These are phyloP conservation scores for Aspergillus proliferans DNA, from an alignment of 2,329 filamentous ascomycete species.

Conservation along the genomic window DNA sequence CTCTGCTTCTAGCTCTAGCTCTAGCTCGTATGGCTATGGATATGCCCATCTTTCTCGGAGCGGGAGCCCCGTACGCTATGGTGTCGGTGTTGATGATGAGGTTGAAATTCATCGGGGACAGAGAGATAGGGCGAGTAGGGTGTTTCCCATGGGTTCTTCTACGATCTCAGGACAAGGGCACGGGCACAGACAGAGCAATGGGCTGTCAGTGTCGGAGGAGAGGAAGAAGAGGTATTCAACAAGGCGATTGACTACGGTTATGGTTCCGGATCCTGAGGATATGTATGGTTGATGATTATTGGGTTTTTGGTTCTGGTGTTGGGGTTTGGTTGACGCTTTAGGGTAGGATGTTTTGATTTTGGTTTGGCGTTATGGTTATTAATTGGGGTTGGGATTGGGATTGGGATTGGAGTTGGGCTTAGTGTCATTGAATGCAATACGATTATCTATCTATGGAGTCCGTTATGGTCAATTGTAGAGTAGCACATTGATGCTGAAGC, in stretches of 20 bases:
- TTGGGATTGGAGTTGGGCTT: no score
- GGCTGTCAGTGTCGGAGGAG: background rate
- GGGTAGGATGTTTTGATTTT: background rate
- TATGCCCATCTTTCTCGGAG: no score
- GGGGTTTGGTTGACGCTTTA: background rate
- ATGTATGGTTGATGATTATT: constrained; percentile 22
- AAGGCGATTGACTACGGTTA: constrained; percentile 25
- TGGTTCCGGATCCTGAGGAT: constrained; percentile 34
- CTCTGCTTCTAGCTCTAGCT: background rate
- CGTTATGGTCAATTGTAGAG: no score
- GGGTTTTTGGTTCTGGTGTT: background rate
- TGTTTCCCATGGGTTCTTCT: background rate
- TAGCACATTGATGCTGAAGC: no score
- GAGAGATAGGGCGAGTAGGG: background rate
- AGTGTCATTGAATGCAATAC: no score
- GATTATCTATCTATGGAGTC: no score
- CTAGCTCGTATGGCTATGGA: no score
- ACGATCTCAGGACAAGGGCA: background rate
- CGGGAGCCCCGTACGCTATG: no score
- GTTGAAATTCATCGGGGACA: no score
- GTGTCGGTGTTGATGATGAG: no score
- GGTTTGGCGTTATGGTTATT: background rate
- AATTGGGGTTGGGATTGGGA: no score
- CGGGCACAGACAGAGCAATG: background rate
- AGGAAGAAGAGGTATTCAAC: constrained; percentile 1